Conservation (phyloP, 2,329 filamentous ascomycete genomes). For the Fusarium nurragi region DNA sequence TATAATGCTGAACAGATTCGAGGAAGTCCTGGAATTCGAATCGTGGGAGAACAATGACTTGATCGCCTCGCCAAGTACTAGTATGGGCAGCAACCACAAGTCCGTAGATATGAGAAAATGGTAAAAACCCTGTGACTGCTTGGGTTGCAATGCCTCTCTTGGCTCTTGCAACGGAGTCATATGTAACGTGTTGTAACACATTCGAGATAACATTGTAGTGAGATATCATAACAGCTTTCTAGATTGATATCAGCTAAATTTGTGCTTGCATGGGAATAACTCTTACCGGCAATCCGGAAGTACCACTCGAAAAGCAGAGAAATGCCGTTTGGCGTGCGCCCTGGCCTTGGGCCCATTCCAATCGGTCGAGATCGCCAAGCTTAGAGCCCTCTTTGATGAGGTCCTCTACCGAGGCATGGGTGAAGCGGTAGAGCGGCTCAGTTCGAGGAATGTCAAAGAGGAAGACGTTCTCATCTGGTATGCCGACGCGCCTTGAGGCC, state of each 20-base stretch:
- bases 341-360: conserved; percentile 69
- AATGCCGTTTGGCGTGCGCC: conserved; percentile 75
- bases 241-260: rapidly evolving
- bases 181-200: conserved; percentile 66
- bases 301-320: conserved; percentile 82
- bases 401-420: conserved; percentile 66
- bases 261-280: rapidly evolving
- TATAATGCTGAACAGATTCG: conserved; percentile 4
- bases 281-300: conserved; percentile 76
- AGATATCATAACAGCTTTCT: conserved; percentile 88
- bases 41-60: conserved; percentile 76
- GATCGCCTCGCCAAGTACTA: conserved; percentile 75
- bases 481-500: conserved; percentile 69
- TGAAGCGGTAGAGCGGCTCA: conserved; percentile 55
- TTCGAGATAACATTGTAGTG: conserved; percentile 83
- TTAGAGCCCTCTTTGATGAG: conserved; percentile 68
- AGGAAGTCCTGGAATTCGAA: conserved; percentile 76
- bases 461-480: conserved; percentile 72
- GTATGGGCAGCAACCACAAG: conserved; percentile 76
- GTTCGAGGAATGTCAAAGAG: conserved; percentile 70
- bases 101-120: conserved; percentile 84
- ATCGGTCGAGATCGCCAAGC: conserved; percentile 61
- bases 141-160: conserved; percentile 52
- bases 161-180: conserved; percentile 51
- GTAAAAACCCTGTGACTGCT: conserved; percentile 71